Evolutionary conservation across 208 protist species (phyloP).

Genomic region (Acanthamoeba healyi): DNA sequence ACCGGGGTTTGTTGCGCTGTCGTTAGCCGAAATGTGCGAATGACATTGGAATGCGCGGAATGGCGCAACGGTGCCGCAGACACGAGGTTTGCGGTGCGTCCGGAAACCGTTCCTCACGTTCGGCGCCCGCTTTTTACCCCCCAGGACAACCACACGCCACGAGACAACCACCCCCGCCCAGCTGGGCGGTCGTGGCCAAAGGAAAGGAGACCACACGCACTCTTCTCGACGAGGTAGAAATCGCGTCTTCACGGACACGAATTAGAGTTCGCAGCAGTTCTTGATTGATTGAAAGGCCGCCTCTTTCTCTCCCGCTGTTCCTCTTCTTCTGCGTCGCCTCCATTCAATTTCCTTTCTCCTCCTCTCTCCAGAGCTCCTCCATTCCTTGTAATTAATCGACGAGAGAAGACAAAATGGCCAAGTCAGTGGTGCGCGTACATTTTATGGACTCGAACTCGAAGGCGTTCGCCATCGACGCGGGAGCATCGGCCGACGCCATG

Average conservation of each 20-base stretch:
- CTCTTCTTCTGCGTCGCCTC: not conserved
- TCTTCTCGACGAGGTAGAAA: not conserved
- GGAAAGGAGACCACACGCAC: not conserved
- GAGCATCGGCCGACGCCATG: slow-evolving; percentile 55
- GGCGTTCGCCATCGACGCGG: slow-evolving; percentile 77
- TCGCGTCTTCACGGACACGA: not conserved
- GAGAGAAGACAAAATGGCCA: slow-evolving; percentile 39
- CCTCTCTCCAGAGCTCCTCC: not conserved
- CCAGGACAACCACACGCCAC: not conserved
- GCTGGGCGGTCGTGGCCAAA: no score
- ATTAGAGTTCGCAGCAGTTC: slow-evolving; percentile 10
- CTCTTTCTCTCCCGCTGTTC: not conserved
- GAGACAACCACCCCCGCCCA: not conserved
- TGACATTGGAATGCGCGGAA: not conserved
- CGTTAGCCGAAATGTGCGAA: not conserved
- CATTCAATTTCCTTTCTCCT: not conserved
- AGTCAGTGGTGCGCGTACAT: slow-evolving; percentile 75
- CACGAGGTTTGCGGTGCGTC: not conserved
- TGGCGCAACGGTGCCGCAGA: not conserved
- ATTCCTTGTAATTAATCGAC: slow-evolving; percentile 24
- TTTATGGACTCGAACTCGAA: slow-evolving; percentile 79
- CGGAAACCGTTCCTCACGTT: not conserved
- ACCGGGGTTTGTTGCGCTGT: no score
- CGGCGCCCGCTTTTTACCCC: no score
- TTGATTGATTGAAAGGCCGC: not conserved